These are phyloP conservation scores for Hibiscus syriacus DNA, from an alignment of 345 rosid species.

Conservation along the genomic window DNA sequence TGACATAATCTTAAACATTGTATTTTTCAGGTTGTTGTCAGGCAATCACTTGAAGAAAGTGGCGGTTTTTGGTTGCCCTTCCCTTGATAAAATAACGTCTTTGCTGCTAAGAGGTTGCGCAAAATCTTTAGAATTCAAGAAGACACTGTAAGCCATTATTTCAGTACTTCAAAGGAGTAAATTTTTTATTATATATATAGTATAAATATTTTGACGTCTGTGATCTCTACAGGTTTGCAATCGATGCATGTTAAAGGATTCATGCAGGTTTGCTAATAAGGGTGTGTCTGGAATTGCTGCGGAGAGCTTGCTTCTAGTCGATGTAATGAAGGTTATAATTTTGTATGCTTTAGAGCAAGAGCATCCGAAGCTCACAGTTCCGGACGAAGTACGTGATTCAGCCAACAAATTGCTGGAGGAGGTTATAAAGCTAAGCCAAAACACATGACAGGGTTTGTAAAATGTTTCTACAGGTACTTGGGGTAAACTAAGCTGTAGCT, in stretches of 20 bases:
- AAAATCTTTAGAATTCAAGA: conserved; percentile 53
- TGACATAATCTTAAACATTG: not conserved
- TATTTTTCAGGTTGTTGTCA: conserved; percentile 67
- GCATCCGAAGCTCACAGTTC: conserved; percentile 37
- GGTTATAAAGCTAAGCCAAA: conserved; percentile 43
- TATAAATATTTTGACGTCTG: not conserved
- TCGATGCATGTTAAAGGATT: conserved; percentile 46
- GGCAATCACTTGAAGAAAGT: conserved; percentile 60
- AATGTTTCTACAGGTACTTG: not conserved
- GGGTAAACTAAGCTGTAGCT: not conserved
- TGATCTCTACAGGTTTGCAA: conserved; percentile 50
- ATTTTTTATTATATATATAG: not conserved
- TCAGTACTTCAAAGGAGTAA: not conserved
- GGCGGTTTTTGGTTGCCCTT: conserved; percentile 74
- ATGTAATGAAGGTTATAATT: conserved; percentile 51
- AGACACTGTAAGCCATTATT: conserved; percentile 42
- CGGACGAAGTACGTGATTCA: conserved; percentile 47
- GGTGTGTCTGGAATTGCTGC: conserved; percentile 32
- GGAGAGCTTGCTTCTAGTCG: conserved; percentile 37
- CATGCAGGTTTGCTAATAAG: conserved; percentile 59
- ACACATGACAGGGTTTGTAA: conserved; percentile 8
- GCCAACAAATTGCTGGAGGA: conserved; percentile 42
- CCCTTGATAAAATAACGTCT: conserved; percentile 35
- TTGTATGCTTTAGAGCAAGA: conserved; percentile 50
- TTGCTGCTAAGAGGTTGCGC: conserved; percentile 71